Conservation (phyloP, 768 basidiomycete species). For the Kockovaella imperatae region DNA sequence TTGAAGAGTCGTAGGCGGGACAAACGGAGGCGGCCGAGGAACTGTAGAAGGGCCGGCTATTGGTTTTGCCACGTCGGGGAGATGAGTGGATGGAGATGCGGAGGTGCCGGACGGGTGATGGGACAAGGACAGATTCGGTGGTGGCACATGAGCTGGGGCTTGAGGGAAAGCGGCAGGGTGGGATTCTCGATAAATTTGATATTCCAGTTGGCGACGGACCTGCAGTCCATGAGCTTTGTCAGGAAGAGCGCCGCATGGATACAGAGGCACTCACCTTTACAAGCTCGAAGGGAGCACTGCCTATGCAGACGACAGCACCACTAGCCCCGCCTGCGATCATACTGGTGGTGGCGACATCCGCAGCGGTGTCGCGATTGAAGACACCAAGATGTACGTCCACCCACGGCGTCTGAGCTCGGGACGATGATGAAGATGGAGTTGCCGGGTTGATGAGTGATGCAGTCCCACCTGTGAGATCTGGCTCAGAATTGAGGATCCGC, state of each 20-base stretch:
- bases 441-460: too few species aligned
- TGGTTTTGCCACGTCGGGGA: neutral
- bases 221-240: slow-evolving; percentile 34
- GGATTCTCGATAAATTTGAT: slow-evolving; percentile 67
- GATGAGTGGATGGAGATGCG: slow-evolving; percentile 5
- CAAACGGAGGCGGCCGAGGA: slow-evolving; percentile 40
- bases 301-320: slow-evolving; percentile 79
- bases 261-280: slow-evolving; percentile 62
- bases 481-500: slow-evolving; percentile 28
- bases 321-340: slow-evolving; percentile 79
- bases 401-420: slow-evolving; percentile 9
- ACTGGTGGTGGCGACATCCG: slow-evolving; percentile 68
- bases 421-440: neutral
- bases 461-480: too few species aligned
- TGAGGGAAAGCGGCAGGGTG: slow-evolving; percentile 22
- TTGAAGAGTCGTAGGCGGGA: slow-evolving; percentile 68
- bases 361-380: slow-evolving; percentile 25
- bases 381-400: slow-evolving; percentile 23
- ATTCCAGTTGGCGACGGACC: slow-evolving; percentile 88
- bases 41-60: neutral
- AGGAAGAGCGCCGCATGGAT: neutral
- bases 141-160: slow-evolving; percentile 1
- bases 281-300: slow-evolving; percentile 88
- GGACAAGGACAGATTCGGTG: slow-evolving; percentile 3
- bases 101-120: slow-evolving; percentile 19